Evolutionary conservation across 2,329 filamentous ascomycete species (phyloP), one percentile per base, ranked within the genome.

Genomic region (Tolypocladium capitatum): DNA sequence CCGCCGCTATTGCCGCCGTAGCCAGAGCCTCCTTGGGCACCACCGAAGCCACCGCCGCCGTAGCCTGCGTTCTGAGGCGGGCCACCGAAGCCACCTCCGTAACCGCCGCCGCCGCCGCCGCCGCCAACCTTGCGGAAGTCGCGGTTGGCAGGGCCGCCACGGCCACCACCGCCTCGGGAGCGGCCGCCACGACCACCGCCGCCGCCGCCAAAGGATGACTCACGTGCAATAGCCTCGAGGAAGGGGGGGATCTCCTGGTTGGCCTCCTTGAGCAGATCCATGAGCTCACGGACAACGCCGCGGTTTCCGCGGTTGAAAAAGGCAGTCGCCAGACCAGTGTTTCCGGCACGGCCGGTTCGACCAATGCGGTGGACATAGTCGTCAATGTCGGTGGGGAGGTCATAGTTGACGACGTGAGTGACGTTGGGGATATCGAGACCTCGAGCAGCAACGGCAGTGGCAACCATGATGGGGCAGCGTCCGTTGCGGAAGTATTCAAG

Each of bases 221-320:
- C 92, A 54, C 92, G 89, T 60, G 92, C 91, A 69, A 98, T 95
- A 63, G 86, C 94, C 78, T 98, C 92, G 51, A 98, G 78, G 80
- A 97, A 98, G 43, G 77, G 66, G 31, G 92, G 92, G 53, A 97
- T 80, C 63, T 98, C 92, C 69, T 98, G 92, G 74, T 98, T 94
- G 56, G 92, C 92, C 69, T 98, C 92, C 77, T 97, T 97, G 57
- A 98, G 80, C 28, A 98, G 81, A n/a, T 98, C 92, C 59, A 98
- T 80, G 52, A 98, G 81, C 60, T 97, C 92, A 57, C 92, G 86
- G 55, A 97, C 92, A 58, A 98, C 88, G 71, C 92, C 92, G 61
- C 92, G 88, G 78, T 98, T 98, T 63, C 91, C 91, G 64, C 92
- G 91, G 80, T 98, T 98, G 84, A 98, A 97, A 79, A 98, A 98